Evolutionary conservation across 768 basidiomycete genomes (phyloP).

Genomic region (Amanita rubescens): DNA sequence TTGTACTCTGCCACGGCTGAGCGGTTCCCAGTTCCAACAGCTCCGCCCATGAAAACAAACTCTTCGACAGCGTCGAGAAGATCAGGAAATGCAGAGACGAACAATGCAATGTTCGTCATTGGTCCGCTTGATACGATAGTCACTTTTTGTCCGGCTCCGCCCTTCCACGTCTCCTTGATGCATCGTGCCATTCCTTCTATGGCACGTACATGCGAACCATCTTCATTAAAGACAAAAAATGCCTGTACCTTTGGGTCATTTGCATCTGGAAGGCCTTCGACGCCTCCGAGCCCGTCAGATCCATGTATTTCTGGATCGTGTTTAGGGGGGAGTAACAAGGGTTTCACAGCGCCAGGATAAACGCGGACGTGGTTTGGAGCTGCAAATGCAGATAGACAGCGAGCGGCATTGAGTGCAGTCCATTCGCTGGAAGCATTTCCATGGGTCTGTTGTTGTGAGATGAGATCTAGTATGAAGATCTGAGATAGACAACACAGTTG

Average conservation of each 20-base stretch:
- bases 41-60: slow-evolving; percentile 90
- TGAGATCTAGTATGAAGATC: too few relatives aligned
- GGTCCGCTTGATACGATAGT: slow-evolving; percentile 74
- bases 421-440: slow-evolving; percentile 63
- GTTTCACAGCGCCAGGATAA: slow-evolving; percentile 62
- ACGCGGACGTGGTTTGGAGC: slow-evolving; percentile 52
- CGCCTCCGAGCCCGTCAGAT: slow-evolving; percentile 74
- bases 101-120: slow-evolving; percentile 76
- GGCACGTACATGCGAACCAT: slow-evolving; percentile 42
- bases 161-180: slow-evolving; percentile 48
- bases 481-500: too few relatives aligned
- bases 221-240: slow-evolving; percentile 36
- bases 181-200: slow-evolving; percentile 61
- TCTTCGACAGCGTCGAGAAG: slow-evolving; percentile 52
- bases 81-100: slow-evolving; percentile 48
- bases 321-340: slow-evolving; percentile 53
- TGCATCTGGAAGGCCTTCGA: slow-evolving; percentile 59
- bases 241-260: slow-evolving; percentile 42
- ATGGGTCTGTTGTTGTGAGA: slow-evolving; percentile 61
- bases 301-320: slow-evolving; percentile 81
- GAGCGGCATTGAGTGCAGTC: slow-evolving; percentile 68
- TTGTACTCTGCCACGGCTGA: slow-evolving; percentile 81
- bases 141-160: slow-evolving; percentile 51
- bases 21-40: slow-evolving; percentile 75
- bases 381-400: slow-evolving; percentile 70